Evolutionary conservation across 768 basidiomycete species (phyloP).

Genomic region (Boletus reticuloceps): DNA sequence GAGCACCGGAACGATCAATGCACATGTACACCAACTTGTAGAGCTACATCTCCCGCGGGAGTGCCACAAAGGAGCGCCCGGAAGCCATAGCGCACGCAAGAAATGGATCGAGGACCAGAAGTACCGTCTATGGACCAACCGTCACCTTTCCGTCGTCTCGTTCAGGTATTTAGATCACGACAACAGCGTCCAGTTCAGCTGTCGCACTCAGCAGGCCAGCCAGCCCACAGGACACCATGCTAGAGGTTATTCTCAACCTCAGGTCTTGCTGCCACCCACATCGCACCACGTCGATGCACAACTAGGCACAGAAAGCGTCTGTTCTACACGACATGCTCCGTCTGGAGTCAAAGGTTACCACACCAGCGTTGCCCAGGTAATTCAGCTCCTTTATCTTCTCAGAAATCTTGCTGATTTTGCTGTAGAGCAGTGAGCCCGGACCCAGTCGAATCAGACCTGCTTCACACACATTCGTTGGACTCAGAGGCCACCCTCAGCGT

Average conservation of each 20-base stretch:
- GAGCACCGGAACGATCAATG: not conserved
- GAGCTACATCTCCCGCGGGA: conserved; percentile 7
- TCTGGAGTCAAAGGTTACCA: not conserved
- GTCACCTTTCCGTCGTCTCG: conserved; percentile 10
- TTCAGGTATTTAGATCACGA: conserved; percentile 5
- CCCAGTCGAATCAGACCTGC: conserved; percentile 2
- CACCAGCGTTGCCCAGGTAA: conserved; percentile 9
- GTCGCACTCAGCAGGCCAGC: not conserved
- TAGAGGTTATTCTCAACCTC: conserved; percentile 4
- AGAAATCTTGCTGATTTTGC: conserved; percentile 2
- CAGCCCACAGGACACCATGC: not conserved
- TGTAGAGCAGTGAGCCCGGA: conserved; percentile 10
- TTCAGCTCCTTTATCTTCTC: not conserved
- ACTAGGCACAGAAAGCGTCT: not conserved
- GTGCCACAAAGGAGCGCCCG: conserved; percentile 11
- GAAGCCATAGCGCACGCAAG: conserved; percentile 5
- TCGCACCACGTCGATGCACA: not conserved
- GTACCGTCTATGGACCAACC: not conserved
- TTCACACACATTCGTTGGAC: not conserved
- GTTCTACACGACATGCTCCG: not conserved
- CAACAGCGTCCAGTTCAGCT: conserved; percentile 9
- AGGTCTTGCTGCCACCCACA: not conserved
- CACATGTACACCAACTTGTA: not conserved
- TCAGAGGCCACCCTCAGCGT: not conserved
- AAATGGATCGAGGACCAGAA: conserved; percentile 15